Evolutionary conservation across 768 basidiomycete genomes (phyloP), one percentile per base, ranked within the genome.

Genomic region (Trametes sanguinea): DNA sequence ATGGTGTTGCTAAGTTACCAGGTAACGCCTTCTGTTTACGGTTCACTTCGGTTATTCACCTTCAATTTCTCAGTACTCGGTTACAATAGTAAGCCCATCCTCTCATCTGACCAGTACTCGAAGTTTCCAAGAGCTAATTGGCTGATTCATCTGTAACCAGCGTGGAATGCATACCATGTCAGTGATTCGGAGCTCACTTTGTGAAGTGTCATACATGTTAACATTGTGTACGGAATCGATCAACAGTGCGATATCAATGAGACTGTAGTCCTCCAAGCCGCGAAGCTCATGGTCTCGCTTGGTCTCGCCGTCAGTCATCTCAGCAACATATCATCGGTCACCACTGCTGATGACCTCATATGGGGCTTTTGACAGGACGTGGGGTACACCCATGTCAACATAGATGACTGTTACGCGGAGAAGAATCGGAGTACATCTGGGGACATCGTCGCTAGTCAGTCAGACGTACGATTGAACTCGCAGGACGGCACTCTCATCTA

Each of bases 151-250:
- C 42, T 39, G 35, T 37, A 37, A 43, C 7, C 51, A 88, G 87
- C 87, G 6, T 88, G 87, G 87, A 88, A 88, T 69, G 87, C 85
- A 6, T 87, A 84, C 69, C 80, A 86, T 65, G 85, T 86, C 62
- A 54, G 79, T 67, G n/a, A 17, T 10, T 33, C 35, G 35, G 6
- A 6, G 6, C 8, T 17, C 30, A 27, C 8, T 48, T 17, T 29
- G 17, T 9, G 30, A n/a, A 14, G 30, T 30, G 1, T 39, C 40
- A 30, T 22, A 30, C 17, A 22, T 22, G 22, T 22, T 22, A 22
- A 22, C 22, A 22, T 22, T 22, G 22, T 22, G 22, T 22, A 22
- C 1, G 22, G 22, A 22, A 1, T 22, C 1, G 22, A 22, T 29
- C 40, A n/a, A 9, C 65, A 87, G 85, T 87, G 86, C 68, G 76